phyloP scores from a whole-genome alignment of 2,329 filamentous ascomycete species.

The Fusarium phyllophilum region DNA sequence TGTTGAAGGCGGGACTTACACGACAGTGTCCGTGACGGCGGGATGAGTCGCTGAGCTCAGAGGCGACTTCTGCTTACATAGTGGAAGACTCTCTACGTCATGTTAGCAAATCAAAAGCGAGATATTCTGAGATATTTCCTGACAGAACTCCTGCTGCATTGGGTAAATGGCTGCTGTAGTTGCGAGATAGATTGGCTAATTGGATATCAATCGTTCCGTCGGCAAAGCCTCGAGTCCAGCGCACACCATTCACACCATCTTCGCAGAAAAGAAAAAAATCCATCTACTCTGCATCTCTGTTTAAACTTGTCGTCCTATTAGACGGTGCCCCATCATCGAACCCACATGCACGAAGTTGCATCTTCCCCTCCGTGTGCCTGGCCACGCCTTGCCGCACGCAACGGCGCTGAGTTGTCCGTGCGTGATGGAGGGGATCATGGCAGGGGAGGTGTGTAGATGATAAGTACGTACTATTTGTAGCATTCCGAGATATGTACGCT shows the following conservation, averaged over 20 bases:
- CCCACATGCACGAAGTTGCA: conserved; percentile 33
- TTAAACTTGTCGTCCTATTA: conserved; percentile 49
- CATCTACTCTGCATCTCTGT: conserved; percentile 30
- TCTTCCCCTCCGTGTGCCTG: conserved; percentile 38
- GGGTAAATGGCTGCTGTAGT: conserved; percentile 4
- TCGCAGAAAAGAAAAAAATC: conserved; percentile 8
- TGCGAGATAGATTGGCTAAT: conserved; percentile 21
- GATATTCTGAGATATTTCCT: conserved; percentile 12
- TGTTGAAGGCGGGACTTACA: conserved; percentile 24
- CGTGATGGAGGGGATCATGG: conserved; percentile 45
- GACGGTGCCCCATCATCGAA: conserved; percentile 57
- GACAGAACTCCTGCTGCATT: conserved; percentile 24
- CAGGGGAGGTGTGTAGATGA: conserved; percentile 32
- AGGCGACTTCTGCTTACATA: conserved; percentile 18
- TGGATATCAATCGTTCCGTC: conserved; percentile 13
- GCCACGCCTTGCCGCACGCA: conserved; percentile 37
- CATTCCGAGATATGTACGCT: conserved; percentile 29
- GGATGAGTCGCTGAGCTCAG: neutral
- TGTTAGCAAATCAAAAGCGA: neutral
- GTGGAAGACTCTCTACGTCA: conserved; percentile 29
- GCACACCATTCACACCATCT: conserved; percentile 35
- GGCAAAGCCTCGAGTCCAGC: conserved; percentile 18
- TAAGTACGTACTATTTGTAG: conserved; percentile 5
- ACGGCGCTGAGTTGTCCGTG: conserved; percentile 47
- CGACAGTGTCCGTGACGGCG: conserved; percentile 17